Base-by-base conservation (phyloP, 139 green algal species). In the Closterium sp. region DNA sequence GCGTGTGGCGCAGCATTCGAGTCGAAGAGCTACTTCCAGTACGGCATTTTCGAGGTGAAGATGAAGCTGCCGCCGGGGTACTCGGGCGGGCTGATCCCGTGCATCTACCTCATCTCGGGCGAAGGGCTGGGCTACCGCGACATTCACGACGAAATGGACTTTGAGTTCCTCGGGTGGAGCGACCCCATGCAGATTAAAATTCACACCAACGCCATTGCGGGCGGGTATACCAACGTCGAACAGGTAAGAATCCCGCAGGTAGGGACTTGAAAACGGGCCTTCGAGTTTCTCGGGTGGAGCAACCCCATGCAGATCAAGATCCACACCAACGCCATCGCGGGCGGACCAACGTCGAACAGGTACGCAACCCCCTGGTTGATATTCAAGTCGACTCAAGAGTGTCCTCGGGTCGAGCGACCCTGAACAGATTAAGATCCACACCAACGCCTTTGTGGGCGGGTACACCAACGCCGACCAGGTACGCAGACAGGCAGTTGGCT, bases 21-120 rank as follows among this genome's bases (percentile, higher is more conserved):
- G 84, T 87, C 84, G n/a, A 87, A 87, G 84, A 31, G 84, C 84
- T 32, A 87, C 84, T 87, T 21, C 22, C 84, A 87, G 84, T 32
- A 87, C 84, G 84, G 84, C 84, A 29, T 87, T 13, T 87, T 87
- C 84, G 28, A 31, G n/a, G 84, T 87, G 84, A 87, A 87, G 17
- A 87, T 87, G 84, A 30, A 31, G n/a, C 84, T 87, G 1, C 84
- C 84, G 9, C 22, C 84, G 7, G 84, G 84, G n/a, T 87, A 87
- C 84, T 87, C 84, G 84, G 84, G 84, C 84, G 84, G 84, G n/a
- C n/a, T 87, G 24, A 87, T 87, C 84, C 84, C 84, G n/a, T 30
- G n/a, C 22, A 22, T 87, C 84, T 87, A 32, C 27, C 84, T 87
- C 6, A 30, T 30, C 84, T 32, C n/a, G n/a, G 28, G 28, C n/a